Evolutionary conservation across 2,329 filamentous ascomycete species (phyloP), one percentile per base, ranked within the genome.

Genomic region (Penicillium sp.): DNA sequence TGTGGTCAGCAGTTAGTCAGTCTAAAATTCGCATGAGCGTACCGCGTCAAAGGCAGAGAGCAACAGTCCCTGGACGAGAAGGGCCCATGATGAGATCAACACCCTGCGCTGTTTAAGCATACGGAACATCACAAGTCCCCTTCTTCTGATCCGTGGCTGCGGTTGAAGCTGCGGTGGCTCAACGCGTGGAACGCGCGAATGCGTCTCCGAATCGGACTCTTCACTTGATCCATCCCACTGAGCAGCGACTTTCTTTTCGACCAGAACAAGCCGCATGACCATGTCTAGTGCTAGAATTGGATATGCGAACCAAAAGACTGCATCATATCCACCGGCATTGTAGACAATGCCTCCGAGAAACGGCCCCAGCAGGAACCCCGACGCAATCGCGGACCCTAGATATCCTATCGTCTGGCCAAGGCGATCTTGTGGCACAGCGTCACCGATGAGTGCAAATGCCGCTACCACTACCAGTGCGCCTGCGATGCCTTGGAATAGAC

Each of bases 371-470:
- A 88, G 70, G 40, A 80, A 78, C 0, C 84, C 84, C 0, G 84
- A 74, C 0, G 80, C 81, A 48, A 85, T 81, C 56, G 87, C 80
- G 55, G 81, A 81, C 66, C 72, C 66, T 59, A 82, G 77, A 43
- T 80, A 79, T 13, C 85, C 85, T 63, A 88, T 81, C 1, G 81
- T 81, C 65, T 84, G 85, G 2, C 84, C 85, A 36, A 88, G 66
- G 44, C 83, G 81, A 46, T 81, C 74, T 2, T 73, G 75, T 0
- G 79, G 76, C 6, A 87, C 83, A 0, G 83, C 84, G 63, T 87
- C 84, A 5, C 84, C 71, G 38, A 83, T 75, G 55, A 87, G 74
- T 1, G 84, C 81, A 10, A 86, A 69, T 0, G 83, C 81, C 9
- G 83, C 79, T 0, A 81, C 84, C 79, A 83, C 85, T 0, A 87